These are phyloP conservation scores for Alloteropsis semialata DNA, from an alignment of 176 grass and related monocot genomes.

Conservation along the genomic window DNA sequence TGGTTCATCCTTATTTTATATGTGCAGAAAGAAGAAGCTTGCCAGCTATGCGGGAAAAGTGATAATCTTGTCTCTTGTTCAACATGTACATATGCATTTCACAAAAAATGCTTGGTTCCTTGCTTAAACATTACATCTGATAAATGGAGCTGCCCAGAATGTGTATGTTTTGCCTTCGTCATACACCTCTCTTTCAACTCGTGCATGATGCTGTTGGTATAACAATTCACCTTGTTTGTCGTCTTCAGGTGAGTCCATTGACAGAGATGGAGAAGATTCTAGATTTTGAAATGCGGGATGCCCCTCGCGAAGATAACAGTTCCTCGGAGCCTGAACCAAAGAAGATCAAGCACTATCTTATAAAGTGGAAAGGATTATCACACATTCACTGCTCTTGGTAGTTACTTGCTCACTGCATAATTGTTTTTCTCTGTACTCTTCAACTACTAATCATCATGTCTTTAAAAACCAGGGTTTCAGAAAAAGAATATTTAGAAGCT, in stretches of 20 bases:
- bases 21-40: conserved; percentile 91
- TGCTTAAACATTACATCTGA: conserved; percentile 61
- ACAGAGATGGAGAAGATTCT: conserved; percentile 96
- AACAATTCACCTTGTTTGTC: conserved; percentile 14
- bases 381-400: conserved; percentile 94
- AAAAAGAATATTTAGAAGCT: conserved; percentile 82
- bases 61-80: conserved; percentile 80
- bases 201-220: conserved; percentile 22
- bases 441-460: conserved; percentile 10
- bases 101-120: conserved; percentile 81
- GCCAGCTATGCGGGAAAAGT: conserved; percentile 66
- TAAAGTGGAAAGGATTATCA: conserved; percentile 99
- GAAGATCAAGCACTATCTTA: conserved; percentile 73
- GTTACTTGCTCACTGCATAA: conserved; percentile 5
- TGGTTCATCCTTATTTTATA: conserved; percentile 9
- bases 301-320: conserved; percentile 42
- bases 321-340: conserved; percentile 53
- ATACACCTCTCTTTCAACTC: conserved; percentile 2
- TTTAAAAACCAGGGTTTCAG: conserved; percentile 68
- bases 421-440: conserved; percentile 24
- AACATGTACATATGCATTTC: conserved; percentile 92
- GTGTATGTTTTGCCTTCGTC: conserved; percentile 57
- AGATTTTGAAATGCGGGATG: conserved; percentile 60
- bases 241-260: conserved; percentile 77
- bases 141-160: conserved; percentile 93